Base-by-base conservation (phyloP, 2,329 filamentous ascomycete species). In the Colletotrichum trifolii region DNA sequence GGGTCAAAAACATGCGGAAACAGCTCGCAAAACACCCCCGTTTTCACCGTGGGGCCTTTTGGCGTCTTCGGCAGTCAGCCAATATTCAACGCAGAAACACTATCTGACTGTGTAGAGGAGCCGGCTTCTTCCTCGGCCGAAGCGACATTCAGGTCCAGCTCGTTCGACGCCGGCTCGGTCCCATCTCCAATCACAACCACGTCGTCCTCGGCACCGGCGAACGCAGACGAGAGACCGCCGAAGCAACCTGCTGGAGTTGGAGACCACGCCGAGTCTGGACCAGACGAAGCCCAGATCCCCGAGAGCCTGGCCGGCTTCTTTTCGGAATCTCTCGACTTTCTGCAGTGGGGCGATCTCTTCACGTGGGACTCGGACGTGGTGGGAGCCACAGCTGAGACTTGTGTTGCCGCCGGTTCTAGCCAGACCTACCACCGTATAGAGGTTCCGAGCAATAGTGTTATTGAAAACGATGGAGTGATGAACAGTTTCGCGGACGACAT, bases 271-370 rank as follows among this genome's bases (percentile, higher is more conserved):
- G 42, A 33, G 4, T 10, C 35, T 6, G 11, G 11, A 9, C 13
- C 15, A 9, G 34, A 40, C 34, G 15, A 13, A 11, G 34, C 17
- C 11, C n/a, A 15, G 11, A 56, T 47, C 10, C 39, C 54, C 3
- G 39, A 47, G n/a, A 43, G 42, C 10, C 15, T 56, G 7, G 42
- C 33, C 9, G 54, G 48, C 2, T 11, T 56, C n/a, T 46, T 39
- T 25, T 56, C 54, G 10, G 36, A n/a, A 8, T 56, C 54, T 39
- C 43, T 56, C 6, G 54, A 56, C 10, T 56, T 56, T 15, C 3
- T 56, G 34, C 54, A 56, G 36, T 56, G 54, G 54, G 54, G 54
- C 11, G 54, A 56, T 7, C 43, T 56, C 8, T 56, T 56, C 7
- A 47, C 54, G 2, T 47, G 43, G 42, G 43, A 56, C n/a, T 15